These are phyloP conservation scores for Phalaenopsis hybrid DNA, from an alignment of 116 monocot genomes.

Conservation along the genomic window DNA sequence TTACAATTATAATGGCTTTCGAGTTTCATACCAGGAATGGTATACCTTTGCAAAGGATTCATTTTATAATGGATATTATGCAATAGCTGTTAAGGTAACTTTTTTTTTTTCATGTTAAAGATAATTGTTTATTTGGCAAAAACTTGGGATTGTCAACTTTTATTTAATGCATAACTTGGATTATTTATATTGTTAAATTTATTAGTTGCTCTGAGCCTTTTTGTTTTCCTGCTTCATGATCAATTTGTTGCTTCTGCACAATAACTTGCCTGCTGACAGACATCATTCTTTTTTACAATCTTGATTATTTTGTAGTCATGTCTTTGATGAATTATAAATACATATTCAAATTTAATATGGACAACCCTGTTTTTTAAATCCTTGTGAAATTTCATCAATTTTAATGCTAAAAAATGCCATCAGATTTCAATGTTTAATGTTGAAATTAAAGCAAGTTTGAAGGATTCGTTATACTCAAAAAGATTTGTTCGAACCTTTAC, in stretches of 20 bases:
- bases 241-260: not conserved
- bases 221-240: not conserved
- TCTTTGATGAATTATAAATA: not conserved
- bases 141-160: not conserved
- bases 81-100: constrained; percentile 67
- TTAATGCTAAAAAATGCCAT: not conserved
- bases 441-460: not conserved
- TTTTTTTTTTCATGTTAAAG: not conserved
- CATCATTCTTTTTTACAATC: not conserved
- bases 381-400: not conserved
- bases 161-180: not conserved
- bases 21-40: constrained; percentile 82
- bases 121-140: not conserved
- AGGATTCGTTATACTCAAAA: not conserved
- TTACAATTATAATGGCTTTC: constrained; percentile 17
- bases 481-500: not conserved
- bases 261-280: not conserved
- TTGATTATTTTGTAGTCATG: not conserved
- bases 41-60: constrained; percentile 71
- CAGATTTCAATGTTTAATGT: not conserved
- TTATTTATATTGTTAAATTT: not conserved
- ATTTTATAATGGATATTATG: constrained; percentile 65
- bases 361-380: not conserved
- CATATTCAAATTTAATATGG: not conserved
- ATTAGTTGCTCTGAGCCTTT: not conserved